Conservation (phyloP, 1,139 yeast species). For the Kurtzmaniella quercitrusa region DNA sequence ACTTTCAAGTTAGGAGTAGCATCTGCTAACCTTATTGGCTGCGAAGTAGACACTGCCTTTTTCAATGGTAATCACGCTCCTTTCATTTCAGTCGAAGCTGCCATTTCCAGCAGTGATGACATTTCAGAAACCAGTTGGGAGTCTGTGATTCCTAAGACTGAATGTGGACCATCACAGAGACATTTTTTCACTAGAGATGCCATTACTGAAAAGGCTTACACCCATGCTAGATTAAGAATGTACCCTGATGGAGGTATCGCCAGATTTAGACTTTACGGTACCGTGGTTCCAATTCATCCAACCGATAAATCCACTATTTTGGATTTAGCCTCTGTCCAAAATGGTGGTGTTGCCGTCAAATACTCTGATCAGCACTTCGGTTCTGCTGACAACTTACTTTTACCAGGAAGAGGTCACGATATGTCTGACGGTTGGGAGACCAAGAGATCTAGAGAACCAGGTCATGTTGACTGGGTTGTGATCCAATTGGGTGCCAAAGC, state of each 20-base stretch:
- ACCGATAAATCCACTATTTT: conserved; percentile 40
- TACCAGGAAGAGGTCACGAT: conserved; percentile 92
- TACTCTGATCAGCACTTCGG: conserved; percentile 93
- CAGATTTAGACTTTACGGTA: conserved; percentile 83
- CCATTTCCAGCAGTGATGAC: conserved; percentile 28
- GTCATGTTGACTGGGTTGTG: conserved; percentile 89
- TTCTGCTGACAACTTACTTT: conserved; percentile 76
- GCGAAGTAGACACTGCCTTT: conserved; percentile 88
- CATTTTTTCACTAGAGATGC: conserved; percentile 70
- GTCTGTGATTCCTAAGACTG: conserved; percentile 58
- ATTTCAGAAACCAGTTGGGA: conserved; percentile 55
- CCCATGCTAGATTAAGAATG: conserved; percentile 82
- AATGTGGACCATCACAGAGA: conserved; percentile 85
- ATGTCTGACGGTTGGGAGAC: conserved; percentile 99
- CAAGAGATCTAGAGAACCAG: conserved; percentile 75
- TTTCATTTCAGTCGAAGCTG: conserved; percentile 77
- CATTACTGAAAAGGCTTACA: conserved; percentile 58
- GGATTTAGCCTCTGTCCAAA: conserved; percentile 77
- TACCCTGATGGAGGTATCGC: conserved; percentile 98
- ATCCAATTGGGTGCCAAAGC: conserved; percentile 69
- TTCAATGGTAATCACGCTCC: conserved; percentile 97
- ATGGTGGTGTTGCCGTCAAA: conserved; percentile 84
- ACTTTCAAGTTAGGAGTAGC: conserved; percentile 78
- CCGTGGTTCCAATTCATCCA: conserved; percentile 65
- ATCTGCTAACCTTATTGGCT: conserved; percentile 72